phyloP scores from a whole-genome alignment of 1,284 basidiomycete species.

The Austropuccinia psidii region DNA sequence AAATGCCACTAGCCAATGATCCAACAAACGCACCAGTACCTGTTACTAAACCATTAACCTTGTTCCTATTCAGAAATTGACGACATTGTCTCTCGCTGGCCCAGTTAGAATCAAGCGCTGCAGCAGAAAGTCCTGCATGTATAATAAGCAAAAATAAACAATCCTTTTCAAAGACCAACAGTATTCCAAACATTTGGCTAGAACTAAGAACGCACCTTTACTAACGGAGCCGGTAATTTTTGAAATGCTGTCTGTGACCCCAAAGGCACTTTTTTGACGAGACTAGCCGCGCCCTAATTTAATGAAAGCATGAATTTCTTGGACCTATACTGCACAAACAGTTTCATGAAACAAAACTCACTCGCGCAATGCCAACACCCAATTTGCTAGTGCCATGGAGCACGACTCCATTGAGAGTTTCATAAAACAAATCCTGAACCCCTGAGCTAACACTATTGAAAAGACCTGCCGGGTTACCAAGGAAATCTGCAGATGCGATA shows the following conservation, averaged over 20 bases:
- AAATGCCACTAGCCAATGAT: slow-evolving; percentile 88
- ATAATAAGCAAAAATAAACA: slow-evolving; percentile 68
- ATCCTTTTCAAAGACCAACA: no score
- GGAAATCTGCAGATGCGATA: slow-evolving; percentile 89
- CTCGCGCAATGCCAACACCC: slow-evolving; percentile 93
- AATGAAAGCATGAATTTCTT: slow-evolving; percentile 25
- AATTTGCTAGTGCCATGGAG: slow-evolving; percentile 95
- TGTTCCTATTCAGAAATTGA: slow-evolving; percentile 34
- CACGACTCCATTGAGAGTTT: slow-evolving; percentile 93
- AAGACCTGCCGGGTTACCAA: slow-evolving; percentile 75
- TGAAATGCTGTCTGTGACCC: slow-evolving; percentile 87
- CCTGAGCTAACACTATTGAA: slow-evolving; percentile 99
- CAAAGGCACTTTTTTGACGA: slow-evolving; percentile 98
- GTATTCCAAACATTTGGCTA: no score
- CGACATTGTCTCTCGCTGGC: slow-evolving; percentile 36
- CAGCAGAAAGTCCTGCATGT: slow-evolving; percentile 31
- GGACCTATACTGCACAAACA: neutral
- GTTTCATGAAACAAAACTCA: slow-evolving; percentile 46
- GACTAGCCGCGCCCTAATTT: slow-evolving; percentile 93
- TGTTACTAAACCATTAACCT: slow-evolving; percentile 53
- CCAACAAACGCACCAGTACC: slow-evolving; percentile 90
- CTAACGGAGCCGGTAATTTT: slow-evolving; percentile 96
- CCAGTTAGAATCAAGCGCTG: slow-evolving; percentile 35
- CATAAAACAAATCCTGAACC: slow-evolving; percentile 98
- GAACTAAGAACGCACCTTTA: slow-evolving; percentile 69